Conservation (phyloP, 805 yeast species). For the Lachancea sp. region DNA sequence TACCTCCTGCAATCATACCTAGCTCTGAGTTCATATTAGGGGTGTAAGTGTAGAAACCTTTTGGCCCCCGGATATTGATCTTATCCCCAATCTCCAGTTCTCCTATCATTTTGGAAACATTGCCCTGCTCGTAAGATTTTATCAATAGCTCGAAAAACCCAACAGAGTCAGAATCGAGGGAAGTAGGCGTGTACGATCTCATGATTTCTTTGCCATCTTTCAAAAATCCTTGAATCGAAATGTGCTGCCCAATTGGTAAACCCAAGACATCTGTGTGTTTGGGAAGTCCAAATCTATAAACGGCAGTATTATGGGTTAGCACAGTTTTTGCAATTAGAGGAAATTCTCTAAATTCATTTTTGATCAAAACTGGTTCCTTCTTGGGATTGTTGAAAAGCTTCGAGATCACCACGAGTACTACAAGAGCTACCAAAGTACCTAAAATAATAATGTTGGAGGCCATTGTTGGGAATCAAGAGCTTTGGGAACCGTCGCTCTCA, state of each 20-base stretch:
- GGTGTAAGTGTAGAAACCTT: conserved; percentile 76
- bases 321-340: conserved; percentile 72
- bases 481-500: no score
- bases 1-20: conserved; percentile 95
- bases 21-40: conserved; percentile 70
- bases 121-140: conserved; percentile 81
- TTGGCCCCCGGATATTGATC: conserved; percentile 81
- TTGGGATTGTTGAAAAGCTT: conserved; percentile 31
- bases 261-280: conserved; percentile 68
- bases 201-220: conserved; percentile 67
- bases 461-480: not conserved
- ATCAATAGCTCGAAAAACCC: conserved; percentile 83
- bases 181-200: conserved; percentile 86
- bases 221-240: conserved; percentile 68
- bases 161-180: conserved; percentile 61
- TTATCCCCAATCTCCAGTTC: conserved; percentile 71
- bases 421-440: conserved; percentile 15
- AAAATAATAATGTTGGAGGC: not conserved
- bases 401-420: conserved; percentile 12
- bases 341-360: conserved; percentile 67
- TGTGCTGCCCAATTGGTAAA: conserved; percentile 91
- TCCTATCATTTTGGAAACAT: conserved; percentile 69
- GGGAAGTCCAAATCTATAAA: conserved; percentile 81
- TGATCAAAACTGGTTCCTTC: conserved; percentile 47
- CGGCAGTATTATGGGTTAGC: conserved; percentile 72